Percentiles rank a stretch among this genome's conserved stretches.
Evolutionary conservation across 257 asterid species (phyloP).

Genomic region (Forsythia suspensa): DNA sequence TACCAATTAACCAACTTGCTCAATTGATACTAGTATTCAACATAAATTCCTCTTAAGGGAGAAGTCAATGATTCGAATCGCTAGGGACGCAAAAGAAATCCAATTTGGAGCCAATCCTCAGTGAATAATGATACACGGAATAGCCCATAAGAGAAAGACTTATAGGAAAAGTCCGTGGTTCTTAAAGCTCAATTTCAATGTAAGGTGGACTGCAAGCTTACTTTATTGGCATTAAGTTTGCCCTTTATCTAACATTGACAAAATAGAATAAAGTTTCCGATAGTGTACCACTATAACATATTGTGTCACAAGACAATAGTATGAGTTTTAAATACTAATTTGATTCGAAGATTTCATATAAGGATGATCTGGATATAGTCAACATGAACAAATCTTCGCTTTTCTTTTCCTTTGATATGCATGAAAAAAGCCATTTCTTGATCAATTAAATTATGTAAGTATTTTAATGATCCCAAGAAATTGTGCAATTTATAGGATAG

Average conservation of each 20-base stretch:
- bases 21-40: no score
- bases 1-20: no score
- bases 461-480: neutral
- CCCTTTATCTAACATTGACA: neutral
- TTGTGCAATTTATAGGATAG: neutral
- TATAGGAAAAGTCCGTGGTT: no score
- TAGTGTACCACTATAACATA: neutral
- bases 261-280: neutral
- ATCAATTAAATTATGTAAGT: neutral
- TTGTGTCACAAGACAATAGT: neutral
- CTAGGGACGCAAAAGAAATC: no score
- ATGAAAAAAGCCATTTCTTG: neutral
- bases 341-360: neutral
- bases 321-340: no score
- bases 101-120: no score
- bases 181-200: no score
- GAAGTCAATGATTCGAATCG: no score
- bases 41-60: no score
- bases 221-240: neutral
- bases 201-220: no score
- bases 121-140: no score
- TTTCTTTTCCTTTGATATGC: neutral
- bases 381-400: neutral
- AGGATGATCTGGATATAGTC: neutral
- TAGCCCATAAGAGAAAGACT: no score